Base-by-base conservation (phyloP, 805 yeast genomes). In the Metschnikowia vanudenii region DNA sequence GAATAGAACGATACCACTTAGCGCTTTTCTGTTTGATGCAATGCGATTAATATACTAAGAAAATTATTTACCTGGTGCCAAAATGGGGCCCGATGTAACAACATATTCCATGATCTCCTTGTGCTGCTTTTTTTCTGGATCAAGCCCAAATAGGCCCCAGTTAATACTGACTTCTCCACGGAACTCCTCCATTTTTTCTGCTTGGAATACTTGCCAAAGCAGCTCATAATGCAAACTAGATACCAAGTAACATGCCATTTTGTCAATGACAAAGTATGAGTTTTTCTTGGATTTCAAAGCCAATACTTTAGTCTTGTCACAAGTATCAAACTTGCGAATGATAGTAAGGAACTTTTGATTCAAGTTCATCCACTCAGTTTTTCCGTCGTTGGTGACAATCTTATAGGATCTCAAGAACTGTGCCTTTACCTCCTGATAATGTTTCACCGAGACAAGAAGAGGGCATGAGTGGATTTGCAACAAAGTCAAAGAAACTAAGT, bases 171-270 rank as follows among this genome's bases (percentile, higher is more conserved):
- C 30, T 9, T 22, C 34, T 13, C 29, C 32, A 9, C n/a, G 22
- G 3, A 24, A 9, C 10, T 29, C 17, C n/a, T 33, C 40, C 17
- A 42, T 44, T n/a, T 53, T 43, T 26, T 61, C 62, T 38, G 56
- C 50, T 34, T 59, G 60, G 53, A 67, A 68, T 18, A 69, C 64
- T 29, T 61, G 58, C 73, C 73, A 71, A 19, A 69, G 63, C 58
- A 72, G 51, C 54, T 72, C 77, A 51, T 69, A 69, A 34, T 56
- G 56, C 43, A 72, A 60, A 41, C 69, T 64, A 18, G 71, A 62
- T 8, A 63, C 67, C 39, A 70, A 59, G 50, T 67, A 63, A 45
- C 61, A 61, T 44, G 63, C 59, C 67, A 69, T 68, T 39, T 59
- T 59, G 38, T 62, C 63, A 17, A 72, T 58, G 32, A 72, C 52